Conservation (phyloP, 2,329 filamentous ascomycete genomes). For the Akanthomyces uredinophilus region DNA sequence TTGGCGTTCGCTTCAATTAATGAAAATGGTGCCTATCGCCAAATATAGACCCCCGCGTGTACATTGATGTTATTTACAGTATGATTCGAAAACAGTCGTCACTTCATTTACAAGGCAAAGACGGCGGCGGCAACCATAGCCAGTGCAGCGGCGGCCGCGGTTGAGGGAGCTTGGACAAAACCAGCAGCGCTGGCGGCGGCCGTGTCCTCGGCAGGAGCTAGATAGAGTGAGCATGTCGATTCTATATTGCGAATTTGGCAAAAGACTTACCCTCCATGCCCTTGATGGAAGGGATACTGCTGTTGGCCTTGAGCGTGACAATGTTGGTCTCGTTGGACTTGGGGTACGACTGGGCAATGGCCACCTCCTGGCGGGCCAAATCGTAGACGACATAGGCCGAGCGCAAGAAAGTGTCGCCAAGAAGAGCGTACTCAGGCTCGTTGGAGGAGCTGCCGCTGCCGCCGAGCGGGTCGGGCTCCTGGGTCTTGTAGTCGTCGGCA, state of each 20-base stretch:
- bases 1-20: not conserved
- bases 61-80: conserved; percentile 7
- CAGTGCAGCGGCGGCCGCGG: conserved; percentile 4
- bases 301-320: conserved; percentile 38
- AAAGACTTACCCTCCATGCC: conserved; percentile 37
- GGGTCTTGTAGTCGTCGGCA: conserved; percentile 29
- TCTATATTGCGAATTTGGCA: conserved; percentile 15
- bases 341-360: conserved; percentile 48
- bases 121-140: conserved; percentile 18
- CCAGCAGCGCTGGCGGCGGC: conserved; percentile 5
- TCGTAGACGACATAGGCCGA: conserved; percentile 55
- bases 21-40: not conserved
- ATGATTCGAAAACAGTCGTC: not conserved
- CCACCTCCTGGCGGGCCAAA: conserved; percentile 44
- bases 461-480: conserved; percentile 16
- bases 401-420: conserved; percentile 55
- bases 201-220: conserved; percentile 4
- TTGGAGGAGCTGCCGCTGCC: not conserved
- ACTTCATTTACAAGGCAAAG: not conserved
- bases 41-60: not conserved
- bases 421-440: conserved; percentile 36
- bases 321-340: conserved; percentile 40
- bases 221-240: not conserved
- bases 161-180: not conserved
- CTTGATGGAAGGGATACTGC: conserved; percentile 36